A percentile compares a stretch with the other conserved stretches of the same genome.
phyloP scores from a whole-genome alignment of 768 basidiomycete species.

The Collybia sordida region DNA sequence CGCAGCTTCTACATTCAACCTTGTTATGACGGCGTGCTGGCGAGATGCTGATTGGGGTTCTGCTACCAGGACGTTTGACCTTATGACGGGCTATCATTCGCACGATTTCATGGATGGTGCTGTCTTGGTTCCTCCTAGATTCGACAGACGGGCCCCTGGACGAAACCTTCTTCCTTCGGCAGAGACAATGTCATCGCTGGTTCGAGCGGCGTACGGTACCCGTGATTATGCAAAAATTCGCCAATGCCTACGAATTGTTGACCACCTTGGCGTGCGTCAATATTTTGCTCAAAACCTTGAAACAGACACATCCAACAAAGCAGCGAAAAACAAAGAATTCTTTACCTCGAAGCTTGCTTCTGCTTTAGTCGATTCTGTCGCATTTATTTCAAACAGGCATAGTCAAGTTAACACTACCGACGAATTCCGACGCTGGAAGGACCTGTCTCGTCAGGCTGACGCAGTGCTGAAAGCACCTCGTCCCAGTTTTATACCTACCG shows the following conservation, averaged over 20 bases:
- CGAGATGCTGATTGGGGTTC: constrained; percentile 61
- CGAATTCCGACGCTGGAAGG: constrained; percentile 27
- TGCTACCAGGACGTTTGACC: constrained; percentile 57
- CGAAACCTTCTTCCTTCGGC: constrained; percentile 47
- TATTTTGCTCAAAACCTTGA: constrained; percentile 26
- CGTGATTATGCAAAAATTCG: constrained; percentile 50
- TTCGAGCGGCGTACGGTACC: constrained; percentile 57
- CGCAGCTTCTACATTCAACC: constrained; percentile 52
- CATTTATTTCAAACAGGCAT: constrained; percentile 26
- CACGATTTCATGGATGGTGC: constrained; percentile 55
- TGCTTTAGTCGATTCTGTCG: constrained; percentile 40
- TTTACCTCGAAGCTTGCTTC: constrained; percentile 49
- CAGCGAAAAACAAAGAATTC: constrained; percentile 35
- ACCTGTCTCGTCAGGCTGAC: constrained; percentile 22
- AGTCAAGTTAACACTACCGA: constrained; percentile 14
- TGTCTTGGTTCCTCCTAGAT: constrained; percentile 31
- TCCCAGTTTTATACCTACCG: constrained; percentile 16
- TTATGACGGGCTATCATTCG: constrained; percentile 68
- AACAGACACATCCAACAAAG: constrained; percentile 28
- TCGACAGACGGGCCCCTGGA: constrained; percentile 41
- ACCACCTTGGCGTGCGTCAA: constrained; percentile 37
- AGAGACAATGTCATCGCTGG: constrained; percentile 54
- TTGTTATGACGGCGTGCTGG: constrained; percentile 67
- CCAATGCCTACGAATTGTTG: constrained; percentile 61
- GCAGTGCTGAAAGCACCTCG: neutral